Base-by-base conservation (phyloP, 371 early-diverging fungal genomes). In the Saksenaea vasiformis region DNA sequence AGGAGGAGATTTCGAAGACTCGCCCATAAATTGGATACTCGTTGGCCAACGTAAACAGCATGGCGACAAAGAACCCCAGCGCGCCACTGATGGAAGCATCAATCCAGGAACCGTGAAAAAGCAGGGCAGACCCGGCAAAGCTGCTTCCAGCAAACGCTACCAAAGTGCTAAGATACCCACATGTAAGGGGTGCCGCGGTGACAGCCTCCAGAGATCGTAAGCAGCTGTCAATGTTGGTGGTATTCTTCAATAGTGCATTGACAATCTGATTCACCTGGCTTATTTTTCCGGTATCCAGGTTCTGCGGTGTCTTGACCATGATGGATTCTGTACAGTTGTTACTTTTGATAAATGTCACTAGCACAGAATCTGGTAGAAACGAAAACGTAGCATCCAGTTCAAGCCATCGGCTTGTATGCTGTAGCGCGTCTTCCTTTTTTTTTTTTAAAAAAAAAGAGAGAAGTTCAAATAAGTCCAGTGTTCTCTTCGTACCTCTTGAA, bases 71-170 rank as follows among this genome's bases (percentile, higher is more conserved):
- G 3, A 68, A 28, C 0, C 80, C 80, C 14, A 77, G 58, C 1
- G 19, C 38, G 10, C 66, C 69, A 58, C 76, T 75, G 7, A 79
- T 37, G 9, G 39, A 2, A 1, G 67, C 72, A 65, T 80, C 80
- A 5, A 72, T 64, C 80, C 80, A 80, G 5, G 72, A 72, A 13
- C 80, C 80, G 19, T 66, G 54, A 61, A 80, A 80, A 59, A 80
- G 54, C 58, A 75, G 61, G 10, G 63, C 66, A 0, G 75, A 73
- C 0, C 72, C 73, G 14, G 72, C 58, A 53, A 71, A 72, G 28
- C 77, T 76, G 44, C 74, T 69, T 1, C 53, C 57, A 5, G 64
- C 61, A 51, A 77, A 80, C 13, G 67, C 60, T n/a, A 53, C 5
- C 11, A 47, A 22, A 3, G 47, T 41, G 17, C 11, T 22, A 11